Percentiles rank a stretch among this genome's conserved stretches.
Evolutionary conservation across 2,329 filamentous ascomycete species (phyloP).

Genomic region (Pseudocercospora fijiensis): DNA sequence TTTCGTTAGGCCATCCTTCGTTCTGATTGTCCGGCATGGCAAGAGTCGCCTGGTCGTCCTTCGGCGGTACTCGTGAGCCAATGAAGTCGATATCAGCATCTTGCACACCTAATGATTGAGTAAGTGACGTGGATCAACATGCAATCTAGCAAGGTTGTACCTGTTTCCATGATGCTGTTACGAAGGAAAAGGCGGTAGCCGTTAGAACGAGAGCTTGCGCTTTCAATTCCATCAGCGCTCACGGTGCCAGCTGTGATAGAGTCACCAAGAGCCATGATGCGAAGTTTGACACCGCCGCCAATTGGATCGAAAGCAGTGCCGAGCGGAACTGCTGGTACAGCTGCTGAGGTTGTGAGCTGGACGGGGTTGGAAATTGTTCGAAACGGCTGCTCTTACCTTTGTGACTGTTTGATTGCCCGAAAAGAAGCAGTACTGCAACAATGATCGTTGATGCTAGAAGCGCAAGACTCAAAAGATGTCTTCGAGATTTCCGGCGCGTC

Average conservation of each 20-base stretch:
- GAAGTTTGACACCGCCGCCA: background rate
- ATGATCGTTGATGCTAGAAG: background rate
- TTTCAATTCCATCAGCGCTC: background rate
- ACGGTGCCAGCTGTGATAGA: background rate
- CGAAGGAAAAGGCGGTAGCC: background rate
- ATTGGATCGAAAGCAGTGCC: background rate
- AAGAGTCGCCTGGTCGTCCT: slow-evolving; percentile 9
- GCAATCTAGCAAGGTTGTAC: background rate
- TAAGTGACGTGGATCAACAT: background rate
- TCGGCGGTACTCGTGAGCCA: slow-evolving; percentile 3
- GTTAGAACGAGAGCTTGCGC: background rate
- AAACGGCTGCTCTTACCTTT: background rate
- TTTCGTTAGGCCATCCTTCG: slow-evolving; percentile 16
- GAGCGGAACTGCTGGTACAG: background rate
- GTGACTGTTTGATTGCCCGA: background rate
- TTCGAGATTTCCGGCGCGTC: background rate
- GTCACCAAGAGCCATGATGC: background rate
- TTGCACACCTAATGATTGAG: background rate
- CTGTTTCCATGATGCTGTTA: background rate
- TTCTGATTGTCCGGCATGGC: slow-evolving; percentile 17
- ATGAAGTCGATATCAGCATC: slow-evolving; percentile 14
- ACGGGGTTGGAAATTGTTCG: background rate
- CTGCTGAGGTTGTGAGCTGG: background rate
- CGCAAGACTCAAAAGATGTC: background rate
- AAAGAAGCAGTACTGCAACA: background rate